phyloP scores from a whole-genome alignment of 106 monocot genomes.

The Vanilla planifolia region DNA sequence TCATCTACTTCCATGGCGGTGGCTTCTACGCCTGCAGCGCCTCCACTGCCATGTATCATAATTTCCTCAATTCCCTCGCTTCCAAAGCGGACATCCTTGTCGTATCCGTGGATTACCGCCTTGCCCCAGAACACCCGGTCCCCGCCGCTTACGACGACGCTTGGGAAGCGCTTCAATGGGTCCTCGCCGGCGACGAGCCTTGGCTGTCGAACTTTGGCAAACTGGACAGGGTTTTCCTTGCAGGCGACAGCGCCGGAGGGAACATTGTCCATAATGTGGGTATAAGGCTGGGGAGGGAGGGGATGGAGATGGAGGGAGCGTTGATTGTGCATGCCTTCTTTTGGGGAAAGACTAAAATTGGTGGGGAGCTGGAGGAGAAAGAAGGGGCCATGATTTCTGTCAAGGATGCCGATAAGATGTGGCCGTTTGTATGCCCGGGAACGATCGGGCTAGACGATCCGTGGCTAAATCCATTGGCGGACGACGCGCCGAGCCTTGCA shows the following conservation, averaged over 20 bases:
- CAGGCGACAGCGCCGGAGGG: conserved; percentile 17
- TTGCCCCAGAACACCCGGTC: conserved; percentile 47
- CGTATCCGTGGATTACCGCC: conserved; percentile 56
- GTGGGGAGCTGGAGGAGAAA: background rate
- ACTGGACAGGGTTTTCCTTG: background rate
- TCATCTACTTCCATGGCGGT: conserved; percentile 55
- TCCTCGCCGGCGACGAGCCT: conserved; percentile 7
- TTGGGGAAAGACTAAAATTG: conserved; percentile 16
- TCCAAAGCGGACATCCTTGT: conserved; percentile 20
- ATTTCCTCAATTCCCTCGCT: conserved; percentile 33
- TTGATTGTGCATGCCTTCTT: conserved; percentile 14
- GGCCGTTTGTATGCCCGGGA: conserved; percentile 11
- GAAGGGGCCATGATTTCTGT: background rate
- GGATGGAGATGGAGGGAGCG: conserved; percentile 13
- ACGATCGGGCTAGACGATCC: conserved; percentile 14
- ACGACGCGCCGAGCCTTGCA: conserved; percentile 9
- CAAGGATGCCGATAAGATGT: conserved; percentile 6
- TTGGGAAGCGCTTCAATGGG: conserved; percentile 20
- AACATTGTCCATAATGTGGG: conserved; percentile 12
- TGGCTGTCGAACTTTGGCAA: conserved; percentile 6
- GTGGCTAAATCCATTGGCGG: conserved; percentile 12
- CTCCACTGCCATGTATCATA: conserved; percentile 31
- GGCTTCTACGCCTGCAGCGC: conserved; percentile 28
- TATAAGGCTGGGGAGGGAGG: conserved; percentile 2
- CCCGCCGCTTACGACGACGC: conserved; percentile 50